Evolutionary conservation across 164 flowering plant species (phyloP).

Genomic region (Aristolochia fimbriata): DNA sequence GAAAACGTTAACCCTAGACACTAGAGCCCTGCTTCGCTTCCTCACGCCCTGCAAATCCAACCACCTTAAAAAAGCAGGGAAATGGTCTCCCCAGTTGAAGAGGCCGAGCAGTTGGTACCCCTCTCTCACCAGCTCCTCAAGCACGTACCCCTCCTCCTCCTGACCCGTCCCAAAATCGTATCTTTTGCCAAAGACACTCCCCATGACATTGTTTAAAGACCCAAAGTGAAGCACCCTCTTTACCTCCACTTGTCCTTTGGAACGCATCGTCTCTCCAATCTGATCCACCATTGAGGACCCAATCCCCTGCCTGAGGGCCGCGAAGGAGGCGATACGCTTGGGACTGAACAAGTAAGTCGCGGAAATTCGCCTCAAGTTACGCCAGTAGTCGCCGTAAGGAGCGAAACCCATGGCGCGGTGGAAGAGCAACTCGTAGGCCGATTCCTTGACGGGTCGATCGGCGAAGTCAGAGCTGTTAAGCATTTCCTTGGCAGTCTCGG

Average conservation of each 20-base stretch:
- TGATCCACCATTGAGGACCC: slow-evolving; percentile 17
- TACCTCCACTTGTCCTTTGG: slow-evolving; percentile 16
- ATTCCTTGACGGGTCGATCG: slow-evolving; percentile 52
- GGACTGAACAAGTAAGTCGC: slow-evolving; percentile 43
- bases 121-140: slow-evolving; percentile 34
- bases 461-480: slow-evolving; percentile 43
- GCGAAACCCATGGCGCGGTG: slow-evolving; percentile 62
- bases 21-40: slow-evolving; percentile 18
- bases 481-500: slow-evolving; percentile 40
- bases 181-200: slow-evolving; percentile 34
- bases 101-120: slow-evolving; percentile 44
- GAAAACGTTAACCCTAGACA: slow-evolving; percentile 22
- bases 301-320: slow-evolving; percentile 13
- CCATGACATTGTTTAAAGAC: slow-evolving; percentile 38
- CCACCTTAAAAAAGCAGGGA: slow-evolving; percentile 28
- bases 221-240: slow-evolving; percentile 25
- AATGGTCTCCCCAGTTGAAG: slow-evolving; percentile 37
- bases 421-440: slow-evolving; percentile 49
- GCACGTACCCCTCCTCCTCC: slow-evolving; percentile 20
- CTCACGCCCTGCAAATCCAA: slow-evolving; percentile 34
- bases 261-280: slow-evolving; percentile 9
- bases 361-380: slow-evolving; percentile 42
- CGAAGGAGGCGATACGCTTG: slow-evolving; percentile 24
- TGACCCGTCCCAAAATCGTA: slow-evolving; percentile 16
- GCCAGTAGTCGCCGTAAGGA: slow-evolving; percentile 56